Base-by-base conservation (phyloP, 2,329 filamentous ascomycete species). In the Alternaria infectoria region DNA sequence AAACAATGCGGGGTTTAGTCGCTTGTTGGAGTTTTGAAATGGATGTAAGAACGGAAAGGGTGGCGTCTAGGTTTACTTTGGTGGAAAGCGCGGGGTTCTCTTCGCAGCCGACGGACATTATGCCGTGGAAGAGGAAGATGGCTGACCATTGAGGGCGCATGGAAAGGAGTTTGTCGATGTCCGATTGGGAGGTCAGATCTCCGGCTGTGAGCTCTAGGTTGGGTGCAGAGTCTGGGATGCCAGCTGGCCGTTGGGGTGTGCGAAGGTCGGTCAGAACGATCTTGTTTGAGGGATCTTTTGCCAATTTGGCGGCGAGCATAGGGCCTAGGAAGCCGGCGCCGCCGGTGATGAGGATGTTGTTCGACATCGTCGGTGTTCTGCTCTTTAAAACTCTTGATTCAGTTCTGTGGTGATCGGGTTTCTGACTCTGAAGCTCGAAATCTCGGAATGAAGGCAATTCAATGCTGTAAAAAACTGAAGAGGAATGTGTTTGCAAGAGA, bases 61-160 rank as follows among this genome's bases (percentile, higher is more conserved):
- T 45, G 86, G 85, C 45, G 83, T 88, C 84, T 46, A 89, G 79
- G 74, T 89, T 89, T 54, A 89, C 86, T 23, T 77, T 79, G 73
- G 87, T 82, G 10, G 85, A 86, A 5, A 87, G 80, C 56, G 86
- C 84, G 69, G 85, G 87, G 77, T 88, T 82, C 59, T 85, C 84
- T 74, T 89, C 87, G 15, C 86, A 85, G 8, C 86, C 86, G 4
- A 86, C 85, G 0, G 87, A 89, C 87, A 89, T 89, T 81, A 89
- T 87, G 61, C 87, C 87, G 76, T 89, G 87, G 78, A 89, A 86
- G 67, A 87, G 79, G 77, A 87, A 89, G 51, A 61, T 50, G 6
- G 69, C 66, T 15, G 54, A 50, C 66, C 66, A 69, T 52, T 46
- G 10, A 2, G 56, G 32, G 36, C 56, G 56, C 47, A 59, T 32